Base-by-base conservation (phyloP, 176 grass and related monocot genomes). In the Bonia amplexicaulis region DNA sequence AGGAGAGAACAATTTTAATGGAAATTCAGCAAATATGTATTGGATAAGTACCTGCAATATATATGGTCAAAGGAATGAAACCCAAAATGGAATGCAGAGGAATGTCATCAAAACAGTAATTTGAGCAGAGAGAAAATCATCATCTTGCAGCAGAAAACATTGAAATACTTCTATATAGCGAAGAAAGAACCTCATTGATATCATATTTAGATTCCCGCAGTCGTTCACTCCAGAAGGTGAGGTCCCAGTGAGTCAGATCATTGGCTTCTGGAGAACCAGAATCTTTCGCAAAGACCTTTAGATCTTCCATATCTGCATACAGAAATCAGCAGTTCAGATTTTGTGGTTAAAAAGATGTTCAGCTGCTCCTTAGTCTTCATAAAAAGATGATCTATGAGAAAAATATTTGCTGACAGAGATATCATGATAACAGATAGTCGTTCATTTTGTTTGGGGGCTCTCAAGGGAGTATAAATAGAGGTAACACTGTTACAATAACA, bases 161-260 rank as follows among this genome's bases (percentile, higher is more conserved):
- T 35, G 39, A 39, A 69, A 71, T 29, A 52, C 31, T n/a, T 64
- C 20, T 71, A 44, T 54, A 42, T 26, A 79, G 46, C 7, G 23
- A 59, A 73, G 86, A 82, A 41, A n/a, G 70, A 85, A 92, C 95
- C 95, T 97, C 95, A 66, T 97, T 92, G 68, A 97, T 97, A 68
- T 97, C 92, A 88, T 92, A 97, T 87, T 94, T 97, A 64, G 95
- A 85, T 69, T 97, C 95, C 51, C 92, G 73, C 41, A 97, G 83
- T n/a, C 95, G 90, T 87, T 97, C 95, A 81, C 95, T 97, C 95
- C 95, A 97, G 88, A 97, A 97, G 5, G 19, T 91, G 74, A 94
- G 76, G 54, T 97, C 95, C 92, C 92, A 97, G 31, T 97, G 92
- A 85, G 88, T 79, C 46, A 97, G 44, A 68, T 94, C 88, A 91